Base-by-base conservation (phyloP, 305 asterid species). In the Rubia occidens region DNA sequence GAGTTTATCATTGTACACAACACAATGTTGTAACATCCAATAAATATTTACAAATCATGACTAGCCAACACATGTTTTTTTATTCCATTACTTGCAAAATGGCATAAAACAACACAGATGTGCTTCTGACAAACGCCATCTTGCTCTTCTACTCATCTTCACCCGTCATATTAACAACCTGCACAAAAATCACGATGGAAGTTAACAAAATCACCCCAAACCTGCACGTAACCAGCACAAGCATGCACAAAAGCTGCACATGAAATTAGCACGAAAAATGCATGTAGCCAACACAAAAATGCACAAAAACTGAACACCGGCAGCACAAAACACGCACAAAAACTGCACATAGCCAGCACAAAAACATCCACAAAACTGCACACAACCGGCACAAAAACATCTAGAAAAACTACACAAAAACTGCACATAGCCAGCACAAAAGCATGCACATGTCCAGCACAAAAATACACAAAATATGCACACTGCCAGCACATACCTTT, bases 131-230 rank as follows among this genome's bases (percentile, higher is more conserved):
- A 71, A 76, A 70, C 73, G 71, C 68, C 79, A 32, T 68, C 75
- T 58, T 67, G 56, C 60, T 24, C 26, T 24, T 29, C 69, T 66
- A 70, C 70, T 56, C 72, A 68, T 68, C 3, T 60, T 68, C 80
- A 64, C 78, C 79, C 74, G 74, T 74, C 17, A 44, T 60, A 68
- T 62, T 18, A 69, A 69, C 77, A 73, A 3, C 76, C 70, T 76
- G 45, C 35, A 72, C 21, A 32, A 58, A 66, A 71, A 79, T 75
- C 68, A 67, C 63, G 62, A 67, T 73, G 72, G 75, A 79, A 77
- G 55, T 21, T 18, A 67, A 75, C 77, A 84, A 82, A 85, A 75
- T 79, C 72, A 72, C 86, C 68, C 65, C 79, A 67, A 76, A 77
- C 85, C 89, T 78, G 83, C 45, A 44, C 53, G n/a, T 8, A 3